Percentiles rank a stretch among this genome's conserved stretches.
Conservation (phyloP, 805 yeast genomes). For the Spathaspora gorwiae region DNA sequence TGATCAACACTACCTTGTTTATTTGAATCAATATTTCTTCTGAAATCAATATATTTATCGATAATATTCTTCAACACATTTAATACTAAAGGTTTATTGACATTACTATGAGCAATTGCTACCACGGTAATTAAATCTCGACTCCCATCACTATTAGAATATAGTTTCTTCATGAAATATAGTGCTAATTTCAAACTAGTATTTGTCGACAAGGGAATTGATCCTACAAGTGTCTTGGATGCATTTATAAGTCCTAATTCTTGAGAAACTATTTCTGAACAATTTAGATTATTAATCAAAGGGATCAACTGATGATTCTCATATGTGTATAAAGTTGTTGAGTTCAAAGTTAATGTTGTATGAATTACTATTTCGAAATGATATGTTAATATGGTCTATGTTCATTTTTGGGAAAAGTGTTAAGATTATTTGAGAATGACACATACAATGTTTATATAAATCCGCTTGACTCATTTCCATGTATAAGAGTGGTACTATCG, state of each 20-base stretch:
- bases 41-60: constrained; percentile 45
- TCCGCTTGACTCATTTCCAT: constrained; percentile 3
- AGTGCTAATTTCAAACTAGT: constrained; percentile 27
- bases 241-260: constrained; percentile 54
- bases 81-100: constrained; percentile 43
- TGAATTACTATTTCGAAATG: constrained; percentile 31
- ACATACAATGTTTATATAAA: constrained; percentile 10
- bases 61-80: constrained; percentile 47
- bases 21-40: constrained; percentile 18
- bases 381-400: too few species aligned
- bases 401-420: too few species aligned
- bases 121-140: constrained; percentile 51
- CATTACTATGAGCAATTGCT: constrained; percentile 40
- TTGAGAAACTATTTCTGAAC: constrained; percentile 50
- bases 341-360: constrained; percentile 48
- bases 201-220: constrained; percentile 25
- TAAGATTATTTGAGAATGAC: background rate
- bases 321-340: constrained; percentile 56
- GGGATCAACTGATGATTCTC: constrained; percentile 45
- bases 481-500: too few species aligned
- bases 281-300: constrained; percentile 41
- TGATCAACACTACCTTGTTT: background rate
- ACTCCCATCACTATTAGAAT: constrained; percentile 38
- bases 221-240: constrained; percentile 38
- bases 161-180: constrained; percentile 46